Base-by-base conservation (phyloP, 306 rosid species). In the Lablab purpureus region DNA sequence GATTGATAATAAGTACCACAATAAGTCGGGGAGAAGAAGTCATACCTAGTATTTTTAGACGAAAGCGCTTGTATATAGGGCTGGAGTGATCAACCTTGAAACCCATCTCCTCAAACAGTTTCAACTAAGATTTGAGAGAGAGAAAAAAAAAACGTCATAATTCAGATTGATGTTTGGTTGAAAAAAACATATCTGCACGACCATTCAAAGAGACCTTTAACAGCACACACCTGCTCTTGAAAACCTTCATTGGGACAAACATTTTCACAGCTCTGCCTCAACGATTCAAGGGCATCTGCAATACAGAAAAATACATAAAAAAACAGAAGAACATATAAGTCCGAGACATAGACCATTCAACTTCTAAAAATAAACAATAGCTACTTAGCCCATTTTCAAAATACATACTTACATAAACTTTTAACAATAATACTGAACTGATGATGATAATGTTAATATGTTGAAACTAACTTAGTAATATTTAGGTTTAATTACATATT, bases 171-270 rank as follows among this genome's bases (percentile, higher is more conserved):
- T 45, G 34, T 13, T 22, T 40, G 13, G 12, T 40, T 40, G 2
- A 28, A 23, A 17, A 58, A 74, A 8, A 45, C n/a, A 70, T 32
- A 80, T 60, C 8, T 45, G 60, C 6, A 0, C 1, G 55, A 47
- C 50, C 51, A 81, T 18, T 50, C 58, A 47, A 22, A 73, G 45
- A 34, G 70, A 59, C 7, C 81, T 64, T 46, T 68, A 70, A 73
- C 71, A 32, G 82, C 52, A 73, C 75, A 62, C 73, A 92, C 99
- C 97, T 95, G 98, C 71, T 91, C 95, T 66, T 91, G 80, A 87
- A 95, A 95, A 41, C 98, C 99, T 74, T 95, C 99, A 84, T 95
- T 95, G 65, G 99, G 99, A 81, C 97, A 93, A 81, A 95, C 99
- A 84, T 67, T 81, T 76, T 87, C 94, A 72, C 92, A 90, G 87